Percentiles rank a stretch among this genome's conserved stretches.
Evolutionary conservation across 75 land plant genomes (phyloP).

Genomic region (Picea glauca): DNA sequence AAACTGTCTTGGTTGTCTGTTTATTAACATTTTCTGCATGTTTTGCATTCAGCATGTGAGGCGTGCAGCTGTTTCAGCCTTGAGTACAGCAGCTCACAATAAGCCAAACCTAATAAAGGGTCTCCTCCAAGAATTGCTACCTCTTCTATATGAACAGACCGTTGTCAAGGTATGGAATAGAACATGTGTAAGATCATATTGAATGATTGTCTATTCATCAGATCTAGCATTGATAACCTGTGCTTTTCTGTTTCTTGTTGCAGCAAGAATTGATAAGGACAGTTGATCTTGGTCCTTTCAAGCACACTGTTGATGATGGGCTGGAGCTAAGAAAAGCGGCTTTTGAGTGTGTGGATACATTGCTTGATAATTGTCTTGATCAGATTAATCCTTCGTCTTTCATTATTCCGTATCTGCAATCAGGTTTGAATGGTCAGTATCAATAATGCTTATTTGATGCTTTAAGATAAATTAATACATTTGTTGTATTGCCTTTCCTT

Average conservation of each 20-base stretch:
- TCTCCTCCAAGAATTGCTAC: constrained; percentile 77
- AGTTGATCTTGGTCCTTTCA: constrained; percentile 98
- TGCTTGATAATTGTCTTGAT: constrained; percentile 94
- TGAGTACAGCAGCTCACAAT: constrained; percentile 98
- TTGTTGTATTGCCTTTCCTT: background rate
- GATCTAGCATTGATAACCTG: background rate
- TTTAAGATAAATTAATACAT: background rate
- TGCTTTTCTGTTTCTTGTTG: constrained; percentile 15
- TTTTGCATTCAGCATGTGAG: constrained; percentile 82
- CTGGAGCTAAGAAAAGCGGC: constrained; percentile 95
- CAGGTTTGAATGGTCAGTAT: constrained; percentile 82
- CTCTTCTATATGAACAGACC: constrained; percentile 96
- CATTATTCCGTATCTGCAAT: constrained; percentile 77
- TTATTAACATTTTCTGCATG: constrained; percentile 1
- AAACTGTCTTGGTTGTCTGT: background rate
- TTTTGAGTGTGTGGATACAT: constrained; percentile 97
- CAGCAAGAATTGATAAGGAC: constrained; percentile 96
- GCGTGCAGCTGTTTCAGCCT: constrained; percentile 96
- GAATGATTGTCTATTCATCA: background rate
- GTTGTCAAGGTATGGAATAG: constrained; percentile 74
- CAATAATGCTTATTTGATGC: background rate
- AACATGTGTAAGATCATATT: background rate
- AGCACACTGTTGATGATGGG: constrained; percentile 98
- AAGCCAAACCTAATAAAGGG: constrained; percentile 92
- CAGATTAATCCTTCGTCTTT: constrained; percentile 91